These are phyloP conservation scores for Kurtzmaniella fragi DNA, from an alignment of 805 yeast genomes.

Conservation along the genomic window DNA sequence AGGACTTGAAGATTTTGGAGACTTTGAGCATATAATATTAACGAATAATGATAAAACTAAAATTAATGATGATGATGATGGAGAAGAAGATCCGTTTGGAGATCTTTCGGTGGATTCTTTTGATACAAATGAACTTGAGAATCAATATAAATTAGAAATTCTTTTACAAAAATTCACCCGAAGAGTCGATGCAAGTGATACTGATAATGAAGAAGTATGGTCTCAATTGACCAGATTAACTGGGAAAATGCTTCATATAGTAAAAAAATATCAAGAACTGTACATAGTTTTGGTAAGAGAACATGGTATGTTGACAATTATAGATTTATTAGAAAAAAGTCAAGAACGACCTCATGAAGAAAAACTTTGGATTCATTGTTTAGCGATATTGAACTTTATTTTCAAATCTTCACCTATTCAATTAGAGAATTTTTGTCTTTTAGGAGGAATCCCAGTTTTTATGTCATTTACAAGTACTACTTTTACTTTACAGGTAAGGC, in stretches of 20 bases:
- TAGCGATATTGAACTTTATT: constrained; percentile 29
- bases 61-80: constrained; percentile 8
- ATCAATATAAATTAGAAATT: constrained; percentile 35
- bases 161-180: constrained; percentile 26
- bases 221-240: constrained; percentile 28
- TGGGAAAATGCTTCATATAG: constrained; percentile 33
- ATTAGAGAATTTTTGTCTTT: constrained; percentile 36
- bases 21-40: neutral
- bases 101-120: constrained; percentile 33
- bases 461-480: constrained; percentile 31
- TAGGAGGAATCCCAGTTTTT: constrained; percentile 40
- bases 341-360: constrained; percentile 27
- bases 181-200: constrained; percentile 22
- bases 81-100: constrained; percentile 33
- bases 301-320: constrained; percentile 34
- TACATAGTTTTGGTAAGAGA: constrained; percentile 36
- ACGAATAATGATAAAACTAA: neutral
- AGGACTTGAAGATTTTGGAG: constrained; percentile 8
- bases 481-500: constrained; percentile 25
- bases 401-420: constrained; percentile 25
- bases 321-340: constrained; percentile 34
- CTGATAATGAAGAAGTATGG: constrained; percentile 25
- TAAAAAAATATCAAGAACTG: constrained; percentile 35
- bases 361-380: constrained; percentile 32
- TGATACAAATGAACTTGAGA: constrained; percentile 37